Base-by-base conservation (phyloP, 1,139 yeast species). In the Eremothecium coryli region DNA sequence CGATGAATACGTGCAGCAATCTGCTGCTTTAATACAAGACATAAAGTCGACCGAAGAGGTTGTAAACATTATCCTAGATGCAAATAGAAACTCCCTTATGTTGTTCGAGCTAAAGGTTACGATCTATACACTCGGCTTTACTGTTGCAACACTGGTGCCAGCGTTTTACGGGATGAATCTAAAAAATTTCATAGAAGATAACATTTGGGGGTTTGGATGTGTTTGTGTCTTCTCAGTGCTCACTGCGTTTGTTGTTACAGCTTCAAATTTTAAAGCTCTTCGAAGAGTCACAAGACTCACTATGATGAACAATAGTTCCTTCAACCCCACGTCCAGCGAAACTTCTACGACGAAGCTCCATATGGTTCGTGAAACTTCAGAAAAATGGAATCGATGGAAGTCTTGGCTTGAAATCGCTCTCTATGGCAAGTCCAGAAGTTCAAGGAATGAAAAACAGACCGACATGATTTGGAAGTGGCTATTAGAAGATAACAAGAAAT, bases 41-140 rank as follows among this genome's bases (percentile, higher is more conserved):
- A 90, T 93, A 47, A 74, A 79, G 43, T 85, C 93, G 11, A 90
- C 99, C 0, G 98, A 93, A 54, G 99, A 93, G 54, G 86, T 93
- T 50, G 93, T 86, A 40, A 93, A 93, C 56, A 90, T 93, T 49
- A 85, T 93, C 38, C 62, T 93, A 36, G 99, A 93, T 58, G 86
- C 98, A 1, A 90, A 88, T 54, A 76, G 99, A 60, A 93, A 93
- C 59, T 79, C 94, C 5, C 67, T 90, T 41, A 88, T 90, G 95
- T 66, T 90, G 37, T 75, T 82, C 48, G 95, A 90, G 48, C 62
- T 90, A 45, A 78, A 82, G 49, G 75, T 88, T 26, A 76, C 95
- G 0, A 81, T 90, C 23, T 85, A 85, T 41, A 82, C 97, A 0
- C 60, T 90, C 28, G 94, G 95, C 0, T 76, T 94, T 1, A 81